Evolutionary conservation across 2,329 filamentous ascomycete species (phyloP), one percentile per base, ranked within the genome.

Genomic region (Aspergillus sp.): DNA sequence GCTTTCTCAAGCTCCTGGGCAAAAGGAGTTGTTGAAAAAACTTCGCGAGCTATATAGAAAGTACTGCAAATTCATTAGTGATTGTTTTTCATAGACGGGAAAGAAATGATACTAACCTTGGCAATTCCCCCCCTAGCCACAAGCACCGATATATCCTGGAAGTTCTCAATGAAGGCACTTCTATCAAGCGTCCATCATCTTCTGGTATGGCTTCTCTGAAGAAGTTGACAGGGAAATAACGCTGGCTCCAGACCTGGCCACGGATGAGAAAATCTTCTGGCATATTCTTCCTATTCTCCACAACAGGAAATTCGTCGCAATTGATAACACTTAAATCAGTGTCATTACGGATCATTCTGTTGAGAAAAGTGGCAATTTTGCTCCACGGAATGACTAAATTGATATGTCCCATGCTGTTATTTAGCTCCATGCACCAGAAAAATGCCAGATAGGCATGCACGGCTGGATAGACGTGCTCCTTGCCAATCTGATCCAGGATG

Each of bases 231-330:
- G 75, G 73, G 49, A 75, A 78, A 44, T 71, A 73, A 0, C 55
- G 41, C 49, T 74, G 67, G 43, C 70, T 73, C 73, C 76, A 80
- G 27, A 76, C 59, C 47, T 77, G 67, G 1, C 80, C 80, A 29
- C 78, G 71, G 5, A 82, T 73, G 1, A 73, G 56, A 51, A 77
- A 81, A 51, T 83, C 80, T 51, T 83, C 80, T 0, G 77, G 73
- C 1, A 83, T 56, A 43, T 80, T 77, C 6, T 68, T 63, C 2
- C 54, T 64, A 46, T 67, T 61, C 12, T 69, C 64, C 32, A 62
- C 55, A 30, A 55, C 47, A 19, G 75, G 72, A 50, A 80, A 78
- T 0, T 58, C 48, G 34, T 61, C 47, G 48, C 57, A 49, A 49
- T 69, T 67, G 51, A 68, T 69, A 52, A 54, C 63, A 34, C 49